Percentiles rank a stretch among this genome's conserved stretches.
These are phyloP conservation scores for Angomonas desouzai DNA, from an alignment of 208 protist species.

Conservation along the genomic window DNA sequence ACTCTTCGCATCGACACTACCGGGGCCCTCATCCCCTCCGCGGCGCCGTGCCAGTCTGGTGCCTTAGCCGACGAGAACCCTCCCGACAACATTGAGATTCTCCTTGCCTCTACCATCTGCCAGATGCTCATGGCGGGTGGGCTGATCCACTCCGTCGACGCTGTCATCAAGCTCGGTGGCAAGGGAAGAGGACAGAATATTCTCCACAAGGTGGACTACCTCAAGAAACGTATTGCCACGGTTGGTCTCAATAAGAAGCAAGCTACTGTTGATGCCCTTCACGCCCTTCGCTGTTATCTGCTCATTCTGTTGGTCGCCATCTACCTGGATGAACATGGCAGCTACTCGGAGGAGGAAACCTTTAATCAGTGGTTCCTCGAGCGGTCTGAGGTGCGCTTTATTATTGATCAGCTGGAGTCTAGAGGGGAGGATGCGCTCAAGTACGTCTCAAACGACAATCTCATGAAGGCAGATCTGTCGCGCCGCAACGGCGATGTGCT, in stretches of 20 bases:
- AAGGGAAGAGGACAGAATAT: constrained; percentile 70
- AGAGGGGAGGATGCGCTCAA: constrained; percentile 62
- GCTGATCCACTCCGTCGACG: constrained; percentile 62
- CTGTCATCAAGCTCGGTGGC: constrained; percentile 65
- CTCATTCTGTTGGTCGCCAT: constrained; percentile 74
- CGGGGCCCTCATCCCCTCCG: constrained; percentile 18
- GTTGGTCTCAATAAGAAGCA: constrained; percentile 49
- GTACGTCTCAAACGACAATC: constrained; percentile 58
- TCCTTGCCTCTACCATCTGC: constrained; percentile 76
- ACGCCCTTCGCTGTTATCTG: constrained; percentile 74
- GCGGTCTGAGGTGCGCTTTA: constrained; percentile 69
- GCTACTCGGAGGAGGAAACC: constrained; percentile 29
- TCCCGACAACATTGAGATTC: constrained; percentile 55
- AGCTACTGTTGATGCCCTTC: constrained; percentile 48
- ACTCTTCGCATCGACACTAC: constrained; percentile 13
- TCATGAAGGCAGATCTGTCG: constrained; percentile 71
- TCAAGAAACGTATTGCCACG: constrained; percentile 51
- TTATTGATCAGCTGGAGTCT: constrained; percentile 65
- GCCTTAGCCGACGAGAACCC: constrained; percentile 41
- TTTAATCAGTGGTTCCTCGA: constrained; percentile 73
- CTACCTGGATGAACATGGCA: constrained; percentile 64
- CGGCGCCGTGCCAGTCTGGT: constrained; percentile 43
- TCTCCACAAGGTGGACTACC: constrained; percentile 59
- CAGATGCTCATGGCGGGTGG: constrained; percentile 85
- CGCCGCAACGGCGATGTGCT: constrained; percentile 76